Evolutionary conservation across 2,329 filamentous ascomycete genomes (phyloP).

Genomic region (Tolypocladium ophioglossoides): DNA sequence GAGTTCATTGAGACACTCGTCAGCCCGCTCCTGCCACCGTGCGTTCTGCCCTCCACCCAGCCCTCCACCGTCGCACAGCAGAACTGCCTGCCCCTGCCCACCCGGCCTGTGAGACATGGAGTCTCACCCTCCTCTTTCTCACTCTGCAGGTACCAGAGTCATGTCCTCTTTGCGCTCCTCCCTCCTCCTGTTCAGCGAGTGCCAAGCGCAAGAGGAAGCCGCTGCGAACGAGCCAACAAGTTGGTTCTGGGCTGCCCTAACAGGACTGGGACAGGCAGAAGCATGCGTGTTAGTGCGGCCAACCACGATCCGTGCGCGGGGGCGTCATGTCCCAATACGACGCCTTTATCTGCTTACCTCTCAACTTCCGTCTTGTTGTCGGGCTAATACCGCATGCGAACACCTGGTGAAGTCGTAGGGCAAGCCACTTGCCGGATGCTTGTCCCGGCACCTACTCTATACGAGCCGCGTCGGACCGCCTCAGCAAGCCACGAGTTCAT

Average conservation of each 20-base stretch:
- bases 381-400: background rate
- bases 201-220: background rate
- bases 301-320: background rate
- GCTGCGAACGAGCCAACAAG: background rate
- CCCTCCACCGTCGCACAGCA: background rate
- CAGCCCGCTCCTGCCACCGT: background rate
- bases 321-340: background rate
- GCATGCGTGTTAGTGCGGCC: background rate
- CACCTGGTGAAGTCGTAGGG: background rate
- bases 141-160: background rate
- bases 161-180: background rate
- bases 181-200: background rate
- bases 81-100: background rate
- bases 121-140: background rate
- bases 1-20: background rate
- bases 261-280: background rate
- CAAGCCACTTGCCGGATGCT: background rate
- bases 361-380: too few species aligned
- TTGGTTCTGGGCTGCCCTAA: background rate
- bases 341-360: too few species aligned
- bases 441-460: background rate
- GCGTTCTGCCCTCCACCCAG: background rate
- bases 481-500: background rate
- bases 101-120: background rate
- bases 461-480: background rate